Evolutionary conservation across 1,284 basidiomycete species (phyloP).

Genomic region (Rhodotorula sp.): DNA sequence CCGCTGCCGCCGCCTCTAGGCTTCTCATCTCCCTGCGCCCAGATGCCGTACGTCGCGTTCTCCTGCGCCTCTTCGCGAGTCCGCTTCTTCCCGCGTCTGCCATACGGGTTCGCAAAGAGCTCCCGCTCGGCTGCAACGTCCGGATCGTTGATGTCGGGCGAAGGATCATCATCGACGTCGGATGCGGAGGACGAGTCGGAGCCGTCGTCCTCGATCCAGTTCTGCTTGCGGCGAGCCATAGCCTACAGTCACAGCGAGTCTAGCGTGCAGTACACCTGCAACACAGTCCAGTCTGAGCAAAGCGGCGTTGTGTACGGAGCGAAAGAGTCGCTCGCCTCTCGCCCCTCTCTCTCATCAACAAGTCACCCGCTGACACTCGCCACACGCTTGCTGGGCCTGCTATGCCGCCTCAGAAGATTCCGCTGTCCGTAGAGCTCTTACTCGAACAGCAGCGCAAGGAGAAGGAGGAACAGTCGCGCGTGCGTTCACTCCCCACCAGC

Average conservation of each 20-base stretch:
- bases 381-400: neutral
- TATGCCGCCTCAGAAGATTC: slow-evolving; percentile 27
- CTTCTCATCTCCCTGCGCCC: slow-evolving; percentile 53
- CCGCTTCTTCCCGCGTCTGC: slow-evolving; percentile 56
- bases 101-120: slow-evolving; percentile 75
- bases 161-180: slow-evolving; percentile 49
- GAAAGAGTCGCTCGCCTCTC: neutral
- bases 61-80: slow-evolving; percentile 65
- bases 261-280: neutral
- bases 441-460: slow-evolving; percentile 81
- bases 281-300: neutral
- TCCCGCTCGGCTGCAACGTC: slow-evolving; percentile 67
- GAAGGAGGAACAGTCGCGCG: slow-evolving; percentile 83
- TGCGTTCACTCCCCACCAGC: slow-evolving; percentile 46
- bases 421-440: slow-evolving; percentile 67
- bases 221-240: slow-evolving; percentile 80
- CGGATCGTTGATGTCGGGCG: slow-evolving; percentile 52
- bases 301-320: neutral
- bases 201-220: slow-evolving; percentile 63
- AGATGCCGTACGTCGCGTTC: slow-evolving; percentile 77
- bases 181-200: slow-evolving; percentile 59
- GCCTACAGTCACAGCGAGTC: neutral
- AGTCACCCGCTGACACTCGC: neutral
- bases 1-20: slow-evolving; percentile 35
- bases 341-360: neutral